A percentile compares a stretch with the other conserved stretches of the same genome.
phyloP scores from a whole-genome alignment of 495 filamentous ascomycete species.

The Aspergillus bertholletiae region DNA sequence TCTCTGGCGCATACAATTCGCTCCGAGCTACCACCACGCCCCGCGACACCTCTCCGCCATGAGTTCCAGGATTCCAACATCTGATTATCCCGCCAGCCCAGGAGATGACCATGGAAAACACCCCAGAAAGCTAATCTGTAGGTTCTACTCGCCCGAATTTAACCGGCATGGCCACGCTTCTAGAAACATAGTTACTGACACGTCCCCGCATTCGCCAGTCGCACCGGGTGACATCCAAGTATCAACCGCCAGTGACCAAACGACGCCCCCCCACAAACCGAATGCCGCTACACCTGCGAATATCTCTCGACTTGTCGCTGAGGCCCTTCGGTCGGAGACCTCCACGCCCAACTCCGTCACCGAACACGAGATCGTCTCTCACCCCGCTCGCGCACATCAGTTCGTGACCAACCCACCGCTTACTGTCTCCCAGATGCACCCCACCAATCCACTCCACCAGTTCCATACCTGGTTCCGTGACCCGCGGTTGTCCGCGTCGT shows the following conservation, averaged over 20 bases:
- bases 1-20: neutral
- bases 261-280: constrained; percentile 3
- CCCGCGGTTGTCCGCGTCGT: constrained; percentile 57
- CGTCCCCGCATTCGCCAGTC: constrained; percentile 23
- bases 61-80: neutral
- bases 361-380: constrained; percentile 33
- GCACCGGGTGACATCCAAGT: constrained; percentile 41
- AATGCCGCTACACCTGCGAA: constrained; percentile 17
- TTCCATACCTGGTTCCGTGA: constrained; percentile 84
- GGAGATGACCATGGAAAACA: constrained; percentile 14
- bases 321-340: constrained; percentile 28
- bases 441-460: constrained; percentile 63
- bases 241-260: constrained; percentile 14
- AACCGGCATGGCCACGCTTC: neutral
- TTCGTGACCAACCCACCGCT: constrained; percentile 45
- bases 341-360: constrained; percentile 37
- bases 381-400: constrained; percentile 44
- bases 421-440: constrained; percentile 36
- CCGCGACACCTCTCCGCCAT: neutral
- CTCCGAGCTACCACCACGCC: neutral
- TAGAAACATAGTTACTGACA: constrained; percentile 16
- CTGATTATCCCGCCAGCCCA: neutral
- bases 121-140: constrained; percentile 48
- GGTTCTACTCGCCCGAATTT: neutral
- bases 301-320: constrained; percentile 29